Evolutionary conservation across 345 rosid genomes (phyloP), one percentile per base, ranked within the genome.

Genomic region (Citrus cavaleriei): DNA sequence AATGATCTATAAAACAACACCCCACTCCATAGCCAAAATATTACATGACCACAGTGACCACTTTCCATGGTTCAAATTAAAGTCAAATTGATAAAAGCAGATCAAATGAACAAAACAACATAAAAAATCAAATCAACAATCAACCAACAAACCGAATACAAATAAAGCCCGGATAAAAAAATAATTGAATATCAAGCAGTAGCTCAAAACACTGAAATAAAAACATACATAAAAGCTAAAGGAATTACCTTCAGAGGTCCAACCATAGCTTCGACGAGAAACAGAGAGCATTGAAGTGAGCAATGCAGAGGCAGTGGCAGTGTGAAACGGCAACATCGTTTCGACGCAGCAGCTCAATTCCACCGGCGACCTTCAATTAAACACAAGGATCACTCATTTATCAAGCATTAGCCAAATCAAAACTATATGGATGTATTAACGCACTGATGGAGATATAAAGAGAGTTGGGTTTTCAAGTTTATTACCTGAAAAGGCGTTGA

Each of bases 281-380:
- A 83, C 90, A 12, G 97, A 88, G 13, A 93, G 91, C 98, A 86
- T 92, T 28, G 97, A 93, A 85, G 87, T 93, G 70, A 95, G 92
- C 86, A 95, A 85, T 8, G 98, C 92, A 2, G 97, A 90, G 59
- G 98, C 94, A 35, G 94, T 95, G 64, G 90, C 98, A 8, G 95
- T 87, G 85, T 95, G 97, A 81, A 90, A 90, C 69, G 98, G 98
- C 77, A 92, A 76, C 92, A 93, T 79, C 25, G 98, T 85, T 81
- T 91, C 97, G 24, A 90, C 86, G 75, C 96, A 90, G 83, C 86
- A 89, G 87, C 98, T 91, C 89, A 92, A 38, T 85, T 88, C 93
- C 80, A 91, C 89, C 24, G 97, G 95, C 18, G 91, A 91, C 85
- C 98, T 95, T 42, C 72, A n/a, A 13, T 72, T 24, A 19, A 67